Evolutionary conservation across 768 basidiomycete genomes (phyloP), one percentile per base, ranked within the genome.

Genomic region (Clavulina sp.): DNA sequence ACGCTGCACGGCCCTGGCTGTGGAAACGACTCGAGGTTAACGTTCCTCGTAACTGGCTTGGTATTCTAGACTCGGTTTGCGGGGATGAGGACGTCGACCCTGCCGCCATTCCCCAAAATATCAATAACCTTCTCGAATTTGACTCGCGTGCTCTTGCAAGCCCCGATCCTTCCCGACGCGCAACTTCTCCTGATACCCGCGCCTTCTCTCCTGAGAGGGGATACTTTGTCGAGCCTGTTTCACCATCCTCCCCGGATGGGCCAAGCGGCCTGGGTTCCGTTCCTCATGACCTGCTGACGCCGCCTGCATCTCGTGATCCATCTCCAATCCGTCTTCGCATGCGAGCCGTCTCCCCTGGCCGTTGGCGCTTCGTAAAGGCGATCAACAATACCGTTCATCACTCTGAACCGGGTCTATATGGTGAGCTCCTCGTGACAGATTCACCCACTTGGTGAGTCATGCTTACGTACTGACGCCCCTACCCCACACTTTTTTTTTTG

Each of bases 1-100:
- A 76, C 28, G 86, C 84, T 1, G 83, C 86, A n/a, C 81, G 80
- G 58, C 85, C 85, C 0, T 89, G 81, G 83, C 68, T 91, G 4
- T 91, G 86, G 85, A 75, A 74, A 53, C 78, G 78, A 54, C 69
- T 89, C 56, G 86, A 88, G 62, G 80, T 91, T 48, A 75, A 84
- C 4, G 73, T 88, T 4, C 86, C 86, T 6, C 74, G 79, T n/a
- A 78, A 75, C 57, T 91, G 86, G 84, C 76, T 91, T 13, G 70
- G 82, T 6, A 71, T 91, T 40, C 73, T 88, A 16, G 83, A 86
- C 40, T 78, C 84, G 58, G 76, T 91, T 31, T 73, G 80, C 1
- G 83, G 80, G 64, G 78, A 76, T 18, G 53, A 59, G 41, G 81
- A 81, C 51, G 75, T 76, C 48, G 7, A 7, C 13, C 31, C 48